Conservation (phyloP, 1,139 yeast genomes). For the Taiozyma sp. region DNA sequence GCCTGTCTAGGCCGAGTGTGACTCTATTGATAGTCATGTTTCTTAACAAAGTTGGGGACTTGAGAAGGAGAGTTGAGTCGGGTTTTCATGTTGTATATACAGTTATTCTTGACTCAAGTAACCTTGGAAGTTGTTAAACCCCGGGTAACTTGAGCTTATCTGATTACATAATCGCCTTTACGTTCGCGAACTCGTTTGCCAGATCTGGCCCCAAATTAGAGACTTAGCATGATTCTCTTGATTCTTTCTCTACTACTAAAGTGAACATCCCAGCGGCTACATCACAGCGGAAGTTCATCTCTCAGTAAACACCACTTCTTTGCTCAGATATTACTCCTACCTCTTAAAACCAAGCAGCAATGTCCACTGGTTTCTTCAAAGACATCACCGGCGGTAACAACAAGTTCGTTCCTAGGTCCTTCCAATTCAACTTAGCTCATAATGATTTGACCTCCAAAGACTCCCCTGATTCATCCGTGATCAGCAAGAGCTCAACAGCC, state of each 20-base stretch:
- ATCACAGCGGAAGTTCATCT: no score
- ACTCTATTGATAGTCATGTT: constrained; percentile 37
- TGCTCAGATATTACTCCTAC: not conserved
- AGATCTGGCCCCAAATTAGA: not conserved
- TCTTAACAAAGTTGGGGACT: not conserved
- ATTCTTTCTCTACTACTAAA: not conserved
- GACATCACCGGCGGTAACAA: constrained; percentile 18
- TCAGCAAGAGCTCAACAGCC: not conserved
- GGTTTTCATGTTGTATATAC: not conserved
- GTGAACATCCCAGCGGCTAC: not conserved
- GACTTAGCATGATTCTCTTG: not conserved
- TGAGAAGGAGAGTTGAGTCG: not conserved
- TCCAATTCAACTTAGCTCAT: constrained; percentile 15
- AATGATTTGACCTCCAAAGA: not conserved
- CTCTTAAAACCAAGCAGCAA: not conserved
- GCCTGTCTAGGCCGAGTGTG: constrained; percentile 42
- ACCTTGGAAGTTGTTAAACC: not conserved
- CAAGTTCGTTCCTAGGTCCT: constrained; percentile 19
- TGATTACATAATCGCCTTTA: not conserved
- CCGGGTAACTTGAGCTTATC: not conserved
- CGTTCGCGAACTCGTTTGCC: not conserved
- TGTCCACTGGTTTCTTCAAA: constrained; percentile 23
- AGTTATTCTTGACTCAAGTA: not conserved
- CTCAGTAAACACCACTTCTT: no score
- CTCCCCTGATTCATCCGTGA: constrained; percentile 2